phyloP scores from a whole-genome alignment of 2,329 filamentous ascomycete genomes.

The Purpureocillium takamizusanense region DNA sequence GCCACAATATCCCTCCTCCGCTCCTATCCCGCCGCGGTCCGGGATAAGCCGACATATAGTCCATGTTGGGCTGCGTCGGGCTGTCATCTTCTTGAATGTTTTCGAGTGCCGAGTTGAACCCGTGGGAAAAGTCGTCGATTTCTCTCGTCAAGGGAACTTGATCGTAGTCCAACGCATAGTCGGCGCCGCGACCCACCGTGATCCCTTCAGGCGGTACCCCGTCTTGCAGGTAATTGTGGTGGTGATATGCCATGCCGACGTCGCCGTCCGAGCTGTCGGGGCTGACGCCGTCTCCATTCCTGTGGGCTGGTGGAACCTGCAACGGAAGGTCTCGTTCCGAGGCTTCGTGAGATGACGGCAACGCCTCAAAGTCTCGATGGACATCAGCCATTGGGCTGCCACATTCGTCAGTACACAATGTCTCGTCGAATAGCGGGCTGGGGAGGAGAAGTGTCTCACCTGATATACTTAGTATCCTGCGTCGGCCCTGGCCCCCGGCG shows the following conservation, averaged over 20 bases:
- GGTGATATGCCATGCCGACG: not conserved
- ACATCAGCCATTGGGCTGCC: slow-evolving; percentile 17
- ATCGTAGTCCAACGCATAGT: slow-evolving; percentile 20
- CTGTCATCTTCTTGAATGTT: slow-evolving; percentile 21
- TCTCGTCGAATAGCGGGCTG: not conserved
- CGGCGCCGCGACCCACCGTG: slow-evolving; percentile 12
- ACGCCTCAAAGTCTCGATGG: slow-evolving; percentile 16
- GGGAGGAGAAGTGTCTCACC: slow-evolving; percentile 18
- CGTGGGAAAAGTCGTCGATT: slow-evolving; percentile 35
- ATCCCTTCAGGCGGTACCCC: slow-evolving; percentile 3
- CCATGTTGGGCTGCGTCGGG: slow-evolving; percentile 6
- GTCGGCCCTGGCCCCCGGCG: slow-evolving; percentile 32
- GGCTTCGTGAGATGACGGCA: slow-evolving; percentile 17
- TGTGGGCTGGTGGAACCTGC: slow-evolving; percentile 6
- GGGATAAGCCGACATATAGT: slow-evolving; percentile 11
- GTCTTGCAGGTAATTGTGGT: not conserved
- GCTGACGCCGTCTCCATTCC: slow-evolving; percentile 5
- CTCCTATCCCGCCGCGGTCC: slow-evolving; percentile 16
- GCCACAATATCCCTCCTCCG: slow-evolving; percentile 38
- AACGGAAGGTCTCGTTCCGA: slow-evolving; percentile 9
- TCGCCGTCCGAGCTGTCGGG: slow-evolving; percentile 1
- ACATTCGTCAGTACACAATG: slow-evolving; percentile 10
- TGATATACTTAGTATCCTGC: slow-evolving; percentile 29
- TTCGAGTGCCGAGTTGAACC: slow-evolving; percentile 32
- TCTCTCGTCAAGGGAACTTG: slow-evolving; percentile 29